phyloP scores from a whole-genome alignment of 2,329 filamentous ascomycete genomes.

The Chaetomiaceae sp. region DNA sequence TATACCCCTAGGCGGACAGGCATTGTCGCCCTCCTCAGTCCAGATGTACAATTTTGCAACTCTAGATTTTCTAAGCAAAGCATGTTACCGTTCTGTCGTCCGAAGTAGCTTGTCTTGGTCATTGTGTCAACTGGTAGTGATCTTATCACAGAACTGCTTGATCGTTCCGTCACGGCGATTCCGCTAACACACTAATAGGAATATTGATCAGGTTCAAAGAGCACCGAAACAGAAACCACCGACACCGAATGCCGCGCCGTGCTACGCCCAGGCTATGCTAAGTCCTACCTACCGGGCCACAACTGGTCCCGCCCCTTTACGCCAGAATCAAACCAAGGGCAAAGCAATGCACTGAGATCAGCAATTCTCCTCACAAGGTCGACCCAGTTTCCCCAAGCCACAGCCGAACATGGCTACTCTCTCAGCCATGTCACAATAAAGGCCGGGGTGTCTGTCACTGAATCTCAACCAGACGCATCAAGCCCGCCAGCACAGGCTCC shows the following conservation, averaged over 20 bases:
- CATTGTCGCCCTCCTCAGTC: conserved; percentile 4
- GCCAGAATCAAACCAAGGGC: not conserved
- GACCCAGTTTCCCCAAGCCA: too few species aligned
- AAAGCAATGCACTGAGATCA: too few species aligned
- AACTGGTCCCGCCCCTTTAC: not conserved
- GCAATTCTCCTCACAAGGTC: too few species aligned
- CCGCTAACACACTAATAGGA: too few species aligned
- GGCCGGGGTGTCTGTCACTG: too few species aligned
- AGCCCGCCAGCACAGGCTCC: too few species aligned
- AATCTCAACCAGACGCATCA: too few species aligned
- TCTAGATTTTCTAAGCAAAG: not conserved
- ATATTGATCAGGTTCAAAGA: not conserved
- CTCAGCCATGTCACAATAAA: too few species aligned
- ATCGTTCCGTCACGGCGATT: too few species aligned
- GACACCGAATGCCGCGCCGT: conserved; percentile 3
- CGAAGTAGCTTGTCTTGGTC: not conserved
- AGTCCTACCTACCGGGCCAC: not conserved
- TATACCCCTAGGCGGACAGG: conserved; percentile 6
- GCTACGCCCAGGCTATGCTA: conserved; percentile 3
- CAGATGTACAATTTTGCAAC: not conserved
- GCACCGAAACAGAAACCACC: not conserved
- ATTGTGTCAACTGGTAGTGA: too few species aligned
- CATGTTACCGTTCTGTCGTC: not conserved
- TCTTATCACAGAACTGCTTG: too few species aligned
- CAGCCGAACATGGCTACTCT: too few species aligned